phyloP scores from a whole-genome alignment of 176 grass and related monocot species.

The Cymbopogon citratus region DNA sequence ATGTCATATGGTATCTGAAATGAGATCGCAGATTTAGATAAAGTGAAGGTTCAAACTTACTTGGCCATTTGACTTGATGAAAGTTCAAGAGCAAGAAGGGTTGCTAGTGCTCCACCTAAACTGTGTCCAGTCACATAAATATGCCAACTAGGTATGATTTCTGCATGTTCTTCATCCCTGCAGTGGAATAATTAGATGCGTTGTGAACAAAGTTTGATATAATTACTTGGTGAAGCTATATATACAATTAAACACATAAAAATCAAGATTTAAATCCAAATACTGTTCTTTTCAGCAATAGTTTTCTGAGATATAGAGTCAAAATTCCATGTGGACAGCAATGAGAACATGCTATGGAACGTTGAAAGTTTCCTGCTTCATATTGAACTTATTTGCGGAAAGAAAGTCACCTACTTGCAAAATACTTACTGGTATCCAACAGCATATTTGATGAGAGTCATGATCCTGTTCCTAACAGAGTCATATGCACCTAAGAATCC shows the following conservation, averaged over 20 bases:
- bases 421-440: conserved; percentile 62
- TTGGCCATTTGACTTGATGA: conserved; percentile 83
- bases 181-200: conserved; percentile 40
- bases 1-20: conserved; percentile 9
- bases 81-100: conserved; percentile 89
- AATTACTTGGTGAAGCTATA: conserved; percentile 5
- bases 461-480: conserved; percentile 83
- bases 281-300: conserved; percentile 4
- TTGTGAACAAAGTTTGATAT: neutral
- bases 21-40: neutral
- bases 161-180: conserved; percentile 42
- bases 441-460: conserved; percentile 52
- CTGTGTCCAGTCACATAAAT: conserved; percentile 94
- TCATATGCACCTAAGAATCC: conserved; percentile 96
- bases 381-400: conserved; percentile 4
- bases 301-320: conserved; percentile 7
- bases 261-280: neutral
- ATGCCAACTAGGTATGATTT: conserved; percentile 62
- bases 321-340: conserved; percentile 1
- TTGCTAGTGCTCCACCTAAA: conserved; percentile 95
- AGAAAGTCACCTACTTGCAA: neutral
- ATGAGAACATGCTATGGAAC: neutral
- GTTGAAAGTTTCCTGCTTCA: neutral
- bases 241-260: neutral
- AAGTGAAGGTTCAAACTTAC: conserved; percentile 45